Evolutionary conservation across 441 rosid genomes (phyloP).

Genomic region (Populus hybrid): DNA sequence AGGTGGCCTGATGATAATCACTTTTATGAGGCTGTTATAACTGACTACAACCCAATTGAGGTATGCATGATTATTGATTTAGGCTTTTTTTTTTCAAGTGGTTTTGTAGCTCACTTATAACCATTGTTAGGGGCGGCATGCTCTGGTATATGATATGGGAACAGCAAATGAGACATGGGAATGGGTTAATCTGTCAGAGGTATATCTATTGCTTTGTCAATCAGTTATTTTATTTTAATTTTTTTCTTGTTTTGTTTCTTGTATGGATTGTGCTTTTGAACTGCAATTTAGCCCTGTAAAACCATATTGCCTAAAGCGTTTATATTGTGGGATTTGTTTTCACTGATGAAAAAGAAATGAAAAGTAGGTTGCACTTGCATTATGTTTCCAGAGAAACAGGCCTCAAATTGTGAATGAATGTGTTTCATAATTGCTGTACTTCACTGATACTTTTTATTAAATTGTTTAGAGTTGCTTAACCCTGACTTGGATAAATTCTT

Average conservation of each 20-base stretch:
- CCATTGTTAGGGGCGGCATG: slow-evolving; percentile 77
- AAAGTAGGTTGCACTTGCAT: not conserved
- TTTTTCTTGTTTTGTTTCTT: slow-evolving; percentile 1
- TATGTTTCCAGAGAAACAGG: not conserved
- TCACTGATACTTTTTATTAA: not conserved
- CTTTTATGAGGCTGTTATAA: slow-evolving; percentile 92
- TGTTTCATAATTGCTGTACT: not conserved
- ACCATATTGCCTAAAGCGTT: not conserved
- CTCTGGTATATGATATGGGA: slow-evolving; percentile 91
- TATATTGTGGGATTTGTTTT: not conserved
- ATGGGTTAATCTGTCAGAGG: slow-evolving; percentile 99
- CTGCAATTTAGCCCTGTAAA: not conserved
- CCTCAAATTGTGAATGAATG: not conserved
- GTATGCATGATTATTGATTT: slow-evolving; percentile 33
- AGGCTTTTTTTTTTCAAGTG: slow-evolving; percentile 8
- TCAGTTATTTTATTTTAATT: not conserved
- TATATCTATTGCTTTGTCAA: slow-evolving; percentile 30
- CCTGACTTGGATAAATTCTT: not conserved
- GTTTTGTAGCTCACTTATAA: slow-evolving; percentile 15
- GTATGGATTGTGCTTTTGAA: slow-evolving; percentile 4
- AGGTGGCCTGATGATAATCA: slow-evolving; percentile 97
- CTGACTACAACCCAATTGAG: slow-evolving; percentile 67
- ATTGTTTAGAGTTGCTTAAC: not conserved
- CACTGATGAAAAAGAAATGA: not conserved
- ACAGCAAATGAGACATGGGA: slow-evolving; percentile 92